Conservation (phyloP, 2,329 filamentous ascomycete genomes). For the Huntiella omanensis region DNA sequence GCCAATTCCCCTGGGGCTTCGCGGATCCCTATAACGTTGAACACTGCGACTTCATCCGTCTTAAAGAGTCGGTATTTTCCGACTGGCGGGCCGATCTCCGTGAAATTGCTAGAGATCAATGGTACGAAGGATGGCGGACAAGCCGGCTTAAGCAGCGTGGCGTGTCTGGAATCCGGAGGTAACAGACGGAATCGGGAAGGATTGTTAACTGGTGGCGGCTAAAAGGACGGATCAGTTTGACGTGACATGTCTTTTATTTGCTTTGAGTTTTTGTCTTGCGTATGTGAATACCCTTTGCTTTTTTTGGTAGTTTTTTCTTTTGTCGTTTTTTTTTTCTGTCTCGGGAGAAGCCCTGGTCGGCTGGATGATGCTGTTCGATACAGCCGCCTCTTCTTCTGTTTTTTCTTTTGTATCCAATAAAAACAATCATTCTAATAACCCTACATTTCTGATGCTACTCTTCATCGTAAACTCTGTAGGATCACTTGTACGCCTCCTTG, state of each 20-base stretch:
- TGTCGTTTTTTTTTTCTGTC: not conserved
- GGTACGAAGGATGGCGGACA: slow-evolving; percentile 92
- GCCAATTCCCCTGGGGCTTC: slow-evolving; percentile 91
- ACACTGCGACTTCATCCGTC: slow-evolving; percentile 82
- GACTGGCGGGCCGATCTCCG: slow-evolving; percentile 87
- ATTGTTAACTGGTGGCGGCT: no score
- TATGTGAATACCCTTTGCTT: not conserved
- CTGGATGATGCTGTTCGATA: not conserved
- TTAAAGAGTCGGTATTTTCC: slow-evolving; percentile 81
- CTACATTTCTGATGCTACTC: no score
- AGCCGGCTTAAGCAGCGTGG: slow-evolving; percentile 41
- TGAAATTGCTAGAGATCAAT: slow-evolving; percentile 75
- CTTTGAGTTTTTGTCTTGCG: slow-evolving; percentile 3
- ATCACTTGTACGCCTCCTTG: no score
- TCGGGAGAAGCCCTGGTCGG: not conserved
- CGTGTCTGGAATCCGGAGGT: slow-evolving; percentile 20
- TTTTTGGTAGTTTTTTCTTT: not conserved
- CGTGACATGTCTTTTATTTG: not conserved
- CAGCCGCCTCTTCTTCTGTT: not conserved
- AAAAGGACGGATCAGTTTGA: not conserved
- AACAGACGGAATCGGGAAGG: slow-evolving; percentile 6
- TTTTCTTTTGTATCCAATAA: not conserved
- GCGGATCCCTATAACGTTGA: slow-evolving; percentile 79
- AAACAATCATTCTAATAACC: no score
- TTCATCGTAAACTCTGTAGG: no score